Percentiles rank a stretch among this genome's conserved stretches.
Evolutionary conservation across 441 rosid species (phyloP).

Genomic region (Pelargonium exstipulatum): DNA sequence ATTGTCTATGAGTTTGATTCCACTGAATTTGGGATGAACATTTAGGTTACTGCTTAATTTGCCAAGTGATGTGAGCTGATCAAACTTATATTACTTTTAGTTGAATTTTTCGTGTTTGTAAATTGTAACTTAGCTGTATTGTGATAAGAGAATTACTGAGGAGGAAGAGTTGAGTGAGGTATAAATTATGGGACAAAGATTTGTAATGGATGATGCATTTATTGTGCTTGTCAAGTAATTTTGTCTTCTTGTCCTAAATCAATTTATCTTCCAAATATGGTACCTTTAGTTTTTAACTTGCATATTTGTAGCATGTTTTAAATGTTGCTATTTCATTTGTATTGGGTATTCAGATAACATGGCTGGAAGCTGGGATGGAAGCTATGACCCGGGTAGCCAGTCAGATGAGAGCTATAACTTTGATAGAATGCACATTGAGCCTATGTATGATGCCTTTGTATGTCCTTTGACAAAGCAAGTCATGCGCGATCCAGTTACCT

Average conservation of each 20-base stretch:
- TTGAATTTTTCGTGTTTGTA: neutral
- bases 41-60: neutral
- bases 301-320: neutral
- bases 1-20: neutral
- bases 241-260: neutral
- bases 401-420: conserved; percentile 73
- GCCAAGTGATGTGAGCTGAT: neutral
- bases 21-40: neutral
- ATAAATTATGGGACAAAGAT: neutral
- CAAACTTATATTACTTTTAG: neutral
- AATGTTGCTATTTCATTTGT: neutral
- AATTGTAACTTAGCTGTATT: neutral
- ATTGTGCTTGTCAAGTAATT: neutral
- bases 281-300: neutral
- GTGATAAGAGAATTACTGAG: neutral
- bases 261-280: neutral
- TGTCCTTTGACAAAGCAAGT: conserved; percentile 85
- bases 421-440: conserved; percentile 61
- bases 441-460: conserved; percentile 81
- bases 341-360: conserved; percentile 26
- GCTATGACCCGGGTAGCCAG: conserved; percentile 53
- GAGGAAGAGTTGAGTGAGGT: neutral
- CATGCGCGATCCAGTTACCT: conserved; percentile 77
- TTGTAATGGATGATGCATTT: neutral
- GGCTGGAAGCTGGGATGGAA: conserved; percentile 68